Evolutionary conservation across 2,329 filamentous ascomycete species (phyloP).

Genomic region (Aschersonia sp.): DNA sequence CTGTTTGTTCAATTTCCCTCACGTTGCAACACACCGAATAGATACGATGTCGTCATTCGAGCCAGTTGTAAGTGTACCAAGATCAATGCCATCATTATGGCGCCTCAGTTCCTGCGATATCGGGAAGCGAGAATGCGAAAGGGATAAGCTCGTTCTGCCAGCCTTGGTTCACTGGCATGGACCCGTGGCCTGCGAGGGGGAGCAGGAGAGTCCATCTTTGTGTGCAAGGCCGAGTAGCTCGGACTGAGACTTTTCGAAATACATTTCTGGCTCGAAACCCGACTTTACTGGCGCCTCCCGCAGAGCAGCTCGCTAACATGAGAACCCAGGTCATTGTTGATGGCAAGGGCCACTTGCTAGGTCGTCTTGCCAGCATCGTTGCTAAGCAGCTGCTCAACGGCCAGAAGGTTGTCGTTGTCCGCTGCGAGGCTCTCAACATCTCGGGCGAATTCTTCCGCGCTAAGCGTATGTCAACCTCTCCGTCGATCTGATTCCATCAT

Average conservation of each 20-base stretch:
- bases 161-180: too few relatives aligned
- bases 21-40: slow-evolving; percentile 10
- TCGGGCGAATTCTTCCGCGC: slow-evolving; percentile 99
- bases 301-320: slow-evolving; percentile 1
- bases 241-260: too few relatives aligned
- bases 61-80: slow-evolving; percentile 46
- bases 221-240: too few relatives aligned
- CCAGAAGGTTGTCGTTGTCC: slow-evolving; percentile 98
- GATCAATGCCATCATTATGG: neutral
- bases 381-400: slow-evolving; percentile 98
- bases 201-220: too few relatives aligned
- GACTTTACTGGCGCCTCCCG: too few relatives aligned
- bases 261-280: too few relatives aligned
- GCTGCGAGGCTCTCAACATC: slow-evolving; percentile 99
- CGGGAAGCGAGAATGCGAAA: too few relatives aligned
- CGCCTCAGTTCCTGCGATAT: too few relatives aligned
- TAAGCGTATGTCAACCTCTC: slow-evolving; percentile 72
- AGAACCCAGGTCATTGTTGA: slow-evolving; percentile 77
- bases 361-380: slow-evolving; percentile 93
- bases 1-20: slow-evolving; percentile 7
- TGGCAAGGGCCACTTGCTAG: slow-evolving; percentile 99
- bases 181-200: too few relatives aligned
- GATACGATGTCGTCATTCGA: slow-evolving; percentile 48
- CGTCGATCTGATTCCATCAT: slow-evolving; percentile 98
- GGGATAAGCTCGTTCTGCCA: too few relatives aligned